Conservation (phyloP, 495 filamentous ascomycete species). For the Penicillium paradoxum region DNA sequence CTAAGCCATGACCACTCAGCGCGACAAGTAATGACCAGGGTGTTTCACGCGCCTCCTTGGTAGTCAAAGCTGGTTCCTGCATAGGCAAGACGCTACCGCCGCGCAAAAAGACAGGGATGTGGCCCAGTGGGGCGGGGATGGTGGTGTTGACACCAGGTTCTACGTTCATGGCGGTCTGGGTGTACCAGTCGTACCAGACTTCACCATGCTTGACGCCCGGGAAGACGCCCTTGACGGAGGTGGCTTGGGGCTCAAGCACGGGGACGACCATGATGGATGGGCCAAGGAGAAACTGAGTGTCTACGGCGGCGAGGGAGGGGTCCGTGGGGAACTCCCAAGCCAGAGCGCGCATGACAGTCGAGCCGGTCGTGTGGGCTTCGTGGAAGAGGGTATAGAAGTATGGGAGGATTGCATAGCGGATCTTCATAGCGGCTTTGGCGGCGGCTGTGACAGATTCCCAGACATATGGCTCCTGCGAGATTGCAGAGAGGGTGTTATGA, state of each 20-base stretch:
- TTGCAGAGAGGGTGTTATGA: constrained; percentile 63
- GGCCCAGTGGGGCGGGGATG: constrained; percentile 67
- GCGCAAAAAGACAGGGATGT: constrained; percentile 73
- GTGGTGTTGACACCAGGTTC: constrained; percentile 61
- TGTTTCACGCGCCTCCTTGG: constrained; percentile 56
- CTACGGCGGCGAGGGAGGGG: constrained; percentile 58
- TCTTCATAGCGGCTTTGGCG: constrained; percentile 61
- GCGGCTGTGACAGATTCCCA: constrained; percentile 69
- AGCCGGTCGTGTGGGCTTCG: constrained; percentile 60
- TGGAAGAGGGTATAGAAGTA: constrained; percentile 83
- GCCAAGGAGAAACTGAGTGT: constrained; percentile 77
- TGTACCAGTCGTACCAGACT: constrained; percentile 85
- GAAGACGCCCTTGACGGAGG: constrained; percentile 68
- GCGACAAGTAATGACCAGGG: constrained; percentile 68
- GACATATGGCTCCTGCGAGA: constrained; percentile 68
- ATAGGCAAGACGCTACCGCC: constrained; percentile 65
- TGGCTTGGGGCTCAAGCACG: constrained; percentile 61
- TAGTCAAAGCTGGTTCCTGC: constrained; percentile 69
- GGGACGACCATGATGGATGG: constrained; percentile 66
- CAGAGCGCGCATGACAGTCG: constrained; percentile 75
- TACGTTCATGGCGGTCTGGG: constrained; percentile 47
- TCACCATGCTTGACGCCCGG: constrained; percentile 61
- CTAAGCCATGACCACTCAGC: constrained; percentile 50
- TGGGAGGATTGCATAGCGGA: constrained; percentile 68
- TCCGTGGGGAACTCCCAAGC: constrained; percentile 83